A percentile compares a stretch with the other conserved stretches of the same genome.
These are phyloP conservation scores for Penicillium vulpinum DNA, from an alignment of 2,329 filamentous ascomycete species.

Conservation along the genomic window DNA sequence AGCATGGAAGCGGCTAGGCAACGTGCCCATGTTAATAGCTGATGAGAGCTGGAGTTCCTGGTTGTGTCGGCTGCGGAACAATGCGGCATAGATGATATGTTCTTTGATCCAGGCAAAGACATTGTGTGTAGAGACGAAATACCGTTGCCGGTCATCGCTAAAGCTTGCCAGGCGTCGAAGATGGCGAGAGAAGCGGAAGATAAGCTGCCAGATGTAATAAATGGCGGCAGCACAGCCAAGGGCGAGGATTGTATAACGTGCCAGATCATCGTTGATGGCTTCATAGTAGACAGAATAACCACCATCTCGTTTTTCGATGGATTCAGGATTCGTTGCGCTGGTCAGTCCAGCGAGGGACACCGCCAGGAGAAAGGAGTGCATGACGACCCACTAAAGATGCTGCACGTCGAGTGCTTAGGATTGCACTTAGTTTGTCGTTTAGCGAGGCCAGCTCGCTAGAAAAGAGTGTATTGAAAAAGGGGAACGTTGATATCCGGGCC, in stretches of 20 bases:
- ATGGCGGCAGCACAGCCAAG: conserved; percentile 64
- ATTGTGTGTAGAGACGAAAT: conserved; percentile 63
- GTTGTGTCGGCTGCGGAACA: conserved; percentile 48
- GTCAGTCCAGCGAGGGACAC: conserved; percentile 33
- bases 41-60: conserved; percentile 47
- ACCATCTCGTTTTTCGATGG: conserved; percentile 27
- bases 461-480: conserved; percentile 5
- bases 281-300: conserved; percentile 26
- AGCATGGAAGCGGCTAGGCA: conserved; percentile 50
- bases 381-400: conserved; percentile 10
- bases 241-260: conserved; percentile 62
- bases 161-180: conserved; percentile 73
- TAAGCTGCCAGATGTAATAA: conserved; percentile 67
- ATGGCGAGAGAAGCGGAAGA: conserved; percentile 63
- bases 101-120: conserved; percentile 68
- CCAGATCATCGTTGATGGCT: conserved; percentile 55
- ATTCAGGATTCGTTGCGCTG: conserved; percentile 28
- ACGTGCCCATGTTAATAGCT: conserved; percentile 47
- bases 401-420: neutral
- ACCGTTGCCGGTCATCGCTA: conserved; percentile 75
- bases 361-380: conserved; percentile 24
- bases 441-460: conserved; percentile 35
- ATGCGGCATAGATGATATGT: conserved; percentile 57
- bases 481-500: conserved; percentile 2
- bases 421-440: conserved; percentile 1